Evolutionary conservation across 148 eudicot genomes (phyloP), one percentile per base, ranked within the genome.

Genomic region (Arctostaphylos glauca): DNA sequence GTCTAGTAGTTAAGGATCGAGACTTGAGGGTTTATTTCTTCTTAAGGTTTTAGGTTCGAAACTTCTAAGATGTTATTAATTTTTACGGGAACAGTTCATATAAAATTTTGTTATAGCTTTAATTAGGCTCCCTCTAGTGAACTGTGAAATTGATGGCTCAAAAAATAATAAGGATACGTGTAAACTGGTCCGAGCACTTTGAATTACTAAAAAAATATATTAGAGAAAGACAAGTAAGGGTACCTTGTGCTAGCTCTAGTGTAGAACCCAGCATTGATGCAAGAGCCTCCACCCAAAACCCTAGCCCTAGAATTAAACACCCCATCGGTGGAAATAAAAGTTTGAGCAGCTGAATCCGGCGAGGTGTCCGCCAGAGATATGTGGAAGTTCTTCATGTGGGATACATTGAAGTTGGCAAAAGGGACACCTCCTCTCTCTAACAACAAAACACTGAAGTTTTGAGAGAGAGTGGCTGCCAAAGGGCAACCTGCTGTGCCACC

Each of bases 401-500:
- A 89, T 7, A 96, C 96, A 53, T 96, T 96, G 6, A 79, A 49
- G 75, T 94, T 96, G 56, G 83, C 81, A 83, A 96, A 94, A 4
- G 99, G 99, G 0, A 90, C 96, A 0, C 94, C 99, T 50, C 99
- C 99, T 79, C 99, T 88, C 73, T 96, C 99, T 52, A 96, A 78
- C 23, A 96, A 46, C 72, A 96, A n/a, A 6, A 96, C 98, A 2
- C 85, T 92, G 88, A 62, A 94, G 13, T 94, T 91, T 23, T 74
- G 84, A 15, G 99, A 94, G 25, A 96, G 85, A 1, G 99, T 96
- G n/a, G 98, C 88, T 2, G 98, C 98, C 23, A 96, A 72, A 0
- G 99, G 98, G 73, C 99, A 96, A 10, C 99, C 99, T 9, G 96
- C 96, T 55, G 99, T 93, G 62, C 99, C 99, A 53, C 99, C 99